phyloP scores from a whole-genome alignment of 768 basidiomycete species.

The Trametes cubensis region DNA sequence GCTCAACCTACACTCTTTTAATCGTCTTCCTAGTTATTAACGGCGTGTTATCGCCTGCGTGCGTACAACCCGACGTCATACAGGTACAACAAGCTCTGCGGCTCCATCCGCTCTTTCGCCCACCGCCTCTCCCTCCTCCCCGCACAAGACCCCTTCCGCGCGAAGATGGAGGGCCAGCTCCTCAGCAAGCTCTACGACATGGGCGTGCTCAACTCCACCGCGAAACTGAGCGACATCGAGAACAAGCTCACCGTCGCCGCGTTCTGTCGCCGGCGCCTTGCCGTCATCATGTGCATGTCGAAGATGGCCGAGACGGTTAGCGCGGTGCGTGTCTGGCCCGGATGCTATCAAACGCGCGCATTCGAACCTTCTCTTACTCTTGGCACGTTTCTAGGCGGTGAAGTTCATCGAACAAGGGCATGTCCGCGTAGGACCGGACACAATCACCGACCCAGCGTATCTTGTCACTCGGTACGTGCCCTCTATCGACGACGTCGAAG shows the following conservation, averaged over 20 bases:
- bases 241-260: slow-evolving; percentile 94
- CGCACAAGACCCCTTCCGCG: slow-evolving; percentile 83
- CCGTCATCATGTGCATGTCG: slow-evolving; percentile 87
- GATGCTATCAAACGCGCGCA: background rate
- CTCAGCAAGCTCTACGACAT: slow-evolving; percentile 97
- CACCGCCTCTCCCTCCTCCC: slow-evolving; percentile 89
- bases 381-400: slow-evolving; percentile 63
- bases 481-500: background rate
- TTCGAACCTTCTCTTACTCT: slow-evolving; percentile 10
- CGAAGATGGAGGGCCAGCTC: slow-evolving; percentile 82
- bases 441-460: slow-evolving; percentile 94
- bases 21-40: background rate
- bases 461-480: slow-evolving; percentile 78
- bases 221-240: slow-evolving; percentile 93
- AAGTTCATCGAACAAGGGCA: slow-evolving; percentile 99
- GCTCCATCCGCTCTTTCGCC: slow-evolving; percentile 80
- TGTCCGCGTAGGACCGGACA: slow-evolving; percentile 94
- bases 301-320: slow-evolving; percentile 97
- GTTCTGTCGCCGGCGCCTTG: slow-evolving; percentile 88
- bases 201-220: slow-evolving; percentile 83
- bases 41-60: background rate
- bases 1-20: slow-evolving; percentile 17
- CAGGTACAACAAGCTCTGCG: slow-evolving; percentile 94
- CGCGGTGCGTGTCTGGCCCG: slow-evolving; percentile 60
- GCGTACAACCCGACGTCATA: background rate